Conservation (phyloP, 257 asterid genomes). For the Eucommia ulmoides region DNA sequence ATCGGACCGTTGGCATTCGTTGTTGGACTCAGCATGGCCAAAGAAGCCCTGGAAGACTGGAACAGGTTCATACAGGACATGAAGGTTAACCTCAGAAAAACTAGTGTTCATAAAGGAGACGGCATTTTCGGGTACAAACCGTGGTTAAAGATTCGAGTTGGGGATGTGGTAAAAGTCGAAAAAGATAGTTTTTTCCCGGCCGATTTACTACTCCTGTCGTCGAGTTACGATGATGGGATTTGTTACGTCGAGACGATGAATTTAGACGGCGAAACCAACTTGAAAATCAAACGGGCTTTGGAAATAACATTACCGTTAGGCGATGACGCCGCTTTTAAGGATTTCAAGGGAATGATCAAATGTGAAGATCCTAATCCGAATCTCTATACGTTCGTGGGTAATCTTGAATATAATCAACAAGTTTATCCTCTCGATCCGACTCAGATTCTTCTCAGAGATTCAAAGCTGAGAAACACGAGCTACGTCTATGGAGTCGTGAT, state of each 20-base stretch:
- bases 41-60: conserved; percentile 94
- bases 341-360: conserved; percentile 51
- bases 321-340: conserved; percentile 55
- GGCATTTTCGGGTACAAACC: conserved; percentile 62
- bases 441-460: conserved; percentile 89
- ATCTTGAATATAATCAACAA: conserved; percentile 53
- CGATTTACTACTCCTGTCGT: conserved; percentile 75
- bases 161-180: conserved; percentile 80
- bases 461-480: conserved; percentile 83
- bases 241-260: conserved; percentile 97
- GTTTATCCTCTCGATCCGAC: conserved; percentile 78
- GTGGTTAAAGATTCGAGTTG: conserved; percentile 90
- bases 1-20: conserved; percentile 85
- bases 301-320: conserved; percentile 59
- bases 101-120: conserved; percentile 41
- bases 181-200: conserved; percentile 90
- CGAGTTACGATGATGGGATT: conserved; percentile 87
- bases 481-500: conserved; percentile 76
- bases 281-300: conserved; percentile 74
- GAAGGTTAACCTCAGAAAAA: conserved; percentile 83
- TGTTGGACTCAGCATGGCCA: conserved; percentile 97
- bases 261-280: conserved; percentile 92
- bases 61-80: conserved; percentile 80
- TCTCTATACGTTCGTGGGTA: conserved; percentile 83
- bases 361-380: conserved; percentile 93